These are phyloP conservation scores for Salix koriyanagi DNA, from an alignment of 345 rosid genomes.

Conservation along the genomic window DNA sequence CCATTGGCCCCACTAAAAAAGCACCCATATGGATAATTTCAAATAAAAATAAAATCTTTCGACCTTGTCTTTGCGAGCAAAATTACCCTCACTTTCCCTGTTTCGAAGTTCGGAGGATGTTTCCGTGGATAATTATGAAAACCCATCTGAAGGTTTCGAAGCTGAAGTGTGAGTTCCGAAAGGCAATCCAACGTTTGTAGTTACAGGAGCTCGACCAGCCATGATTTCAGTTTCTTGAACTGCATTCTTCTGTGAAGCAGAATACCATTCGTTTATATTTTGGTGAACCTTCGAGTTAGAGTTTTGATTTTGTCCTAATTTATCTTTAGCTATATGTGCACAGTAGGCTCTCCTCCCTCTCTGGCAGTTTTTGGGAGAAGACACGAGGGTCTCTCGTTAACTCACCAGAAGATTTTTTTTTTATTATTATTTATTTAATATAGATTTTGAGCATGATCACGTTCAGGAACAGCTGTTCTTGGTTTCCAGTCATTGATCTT, in stretches of 20 bases:
- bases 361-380: neutral
- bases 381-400: neutral
- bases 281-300: too few species aligned
- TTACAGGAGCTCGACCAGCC: too few species aligned
- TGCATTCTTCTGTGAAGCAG: too few species aligned
- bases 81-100: neutral
- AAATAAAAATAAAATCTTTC: neutral
- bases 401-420: neutral
- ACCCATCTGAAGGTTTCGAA: neutral
- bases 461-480: neutral
- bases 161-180: too few species aligned
- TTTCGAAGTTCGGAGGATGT: neutral
- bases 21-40: neutral
- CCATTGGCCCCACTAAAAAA: constrained; percentile 5
- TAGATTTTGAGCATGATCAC: neutral
- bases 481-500: neutral
- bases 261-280: too few species aligned
- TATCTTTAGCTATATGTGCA: too few species aligned
- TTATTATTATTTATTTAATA: too few species aligned
- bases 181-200: too few species aligned
- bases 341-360: too few species aligned
- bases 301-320: too few species aligned
- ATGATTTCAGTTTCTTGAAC: too few species aligned
- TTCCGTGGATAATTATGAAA: neutral
- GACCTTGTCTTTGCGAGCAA: neutral